Conservation (phyloP, 768 basidiomycete species). For the Podaxis mareebaensis region DNA sequence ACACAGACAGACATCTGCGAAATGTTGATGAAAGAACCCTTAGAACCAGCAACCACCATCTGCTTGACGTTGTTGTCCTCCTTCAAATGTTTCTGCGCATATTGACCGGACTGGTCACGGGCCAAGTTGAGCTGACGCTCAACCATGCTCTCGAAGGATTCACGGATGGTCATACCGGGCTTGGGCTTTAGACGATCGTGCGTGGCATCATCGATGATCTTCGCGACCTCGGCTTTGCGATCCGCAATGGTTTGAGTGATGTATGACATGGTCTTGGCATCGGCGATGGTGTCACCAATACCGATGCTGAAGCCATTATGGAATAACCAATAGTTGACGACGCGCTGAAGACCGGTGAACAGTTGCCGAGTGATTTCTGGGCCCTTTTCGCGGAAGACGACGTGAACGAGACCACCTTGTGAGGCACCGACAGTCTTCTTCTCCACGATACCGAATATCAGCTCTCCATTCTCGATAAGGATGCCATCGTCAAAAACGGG, state of each 20-base stretch:
- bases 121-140: conserved; percentile 91
- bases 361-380: conserved; percentile 87
- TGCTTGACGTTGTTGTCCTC: conserved; percentile 99
- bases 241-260: conserved; percentile 83
- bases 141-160: conserved; percentile 94
- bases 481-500: conserved; percentile 93
- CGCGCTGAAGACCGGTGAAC: conserved; percentile 91
- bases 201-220: conserved; percentile 80
- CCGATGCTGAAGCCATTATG: conserved; percentile 99
- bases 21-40: conserved; percentile 99
- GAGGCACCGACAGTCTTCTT: conserved; percentile 99
- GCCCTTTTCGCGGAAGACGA: conserved; percentile 97
- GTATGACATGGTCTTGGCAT: conserved; percentile 80
- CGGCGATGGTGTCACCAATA: conserved; percentile 98
- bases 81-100: conserved; percentile 96
- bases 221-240: conserved; percentile 77
- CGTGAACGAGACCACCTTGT: conserved; percentile 92
- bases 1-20: conserved; percentile 99
- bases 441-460: conserved; percentile 93
- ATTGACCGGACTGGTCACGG: conserved; percentile 93
- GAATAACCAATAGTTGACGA: conserved; percentile 98
- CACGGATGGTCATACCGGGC: conserved; percentile 99
- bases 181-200: conserved; percentile 85
- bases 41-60: conserved; percentile 99
- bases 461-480: conserved; percentile 94